Base-by-base conservation (phyloP, 345 rosid species). In the Rhodomyrtus tomentosa region DNA sequence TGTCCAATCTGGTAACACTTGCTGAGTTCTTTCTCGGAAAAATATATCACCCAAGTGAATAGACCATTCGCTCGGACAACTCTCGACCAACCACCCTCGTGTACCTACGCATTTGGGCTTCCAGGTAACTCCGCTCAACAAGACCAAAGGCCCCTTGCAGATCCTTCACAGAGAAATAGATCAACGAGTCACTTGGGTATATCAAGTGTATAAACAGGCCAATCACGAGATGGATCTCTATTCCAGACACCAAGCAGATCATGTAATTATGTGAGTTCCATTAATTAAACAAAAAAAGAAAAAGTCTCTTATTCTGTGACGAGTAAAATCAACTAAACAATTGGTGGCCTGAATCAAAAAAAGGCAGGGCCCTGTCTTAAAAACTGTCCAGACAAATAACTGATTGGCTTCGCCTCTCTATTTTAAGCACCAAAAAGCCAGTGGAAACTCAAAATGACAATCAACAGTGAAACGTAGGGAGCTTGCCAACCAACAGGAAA, bases 11-110 rank as follows among this genome's bases (percentile, higher is more conserved):
- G 52, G 73, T 79, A 59, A 68, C 74, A 62, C 40, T 62, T 62
- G 74, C 8, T 5, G 20, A 15, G 74, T 58, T 82, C 51, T 53
- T 85, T 29, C 54, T 29, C 13, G 27, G 21, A 62, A 51, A 83
- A 86, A 56, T 13, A n/a, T 36, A 84, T 90, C 87, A 95, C 83
- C 87, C 89, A 81, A 94, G 91, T 38, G 89, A 87, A 90, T 93
- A 92, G 27, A 92, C 93, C 91, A 93, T 93, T 84, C 92, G 91
- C 92, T 92, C 91, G 0, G 98, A 91, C 84, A 95, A 89, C 90
- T 94, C 91, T 25, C 74, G 85, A 2, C 98, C 98, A 7, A 97
- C 98, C 36, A 87, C 92, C 83, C 87, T 93, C 86, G 84, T 84
- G 88, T 94, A 95, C 83, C 89, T 89, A 25, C 25, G 89, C 91